phyloP scores from a whole-genome alignment of 2,329 filamentous ascomycete genomes.

The Ophiocordyceps camponoti-rufipedis region DNA sequence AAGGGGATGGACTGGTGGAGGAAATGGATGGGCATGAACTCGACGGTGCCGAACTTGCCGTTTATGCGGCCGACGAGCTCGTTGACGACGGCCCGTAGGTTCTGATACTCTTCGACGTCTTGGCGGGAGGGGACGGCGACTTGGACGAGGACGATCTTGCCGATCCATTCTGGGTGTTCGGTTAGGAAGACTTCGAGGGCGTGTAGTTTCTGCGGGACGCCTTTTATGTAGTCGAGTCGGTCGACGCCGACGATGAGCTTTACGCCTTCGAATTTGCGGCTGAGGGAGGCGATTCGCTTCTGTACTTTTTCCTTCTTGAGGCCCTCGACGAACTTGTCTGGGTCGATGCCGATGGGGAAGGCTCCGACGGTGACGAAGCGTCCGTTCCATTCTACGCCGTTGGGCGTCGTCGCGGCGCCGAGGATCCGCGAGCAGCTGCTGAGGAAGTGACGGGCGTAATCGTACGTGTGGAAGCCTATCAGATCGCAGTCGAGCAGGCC shows the following conservation, averaged over 20 bases:
- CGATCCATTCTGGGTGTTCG: conserved; percentile 95
- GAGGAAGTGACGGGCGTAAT: conserved; percentile 95
- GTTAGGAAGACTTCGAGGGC: conserved; percentile 92
- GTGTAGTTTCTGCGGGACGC: conserved; percentile 92
- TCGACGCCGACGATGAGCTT: conserved; percentile 96
- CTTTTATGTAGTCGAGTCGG: conserved; percentile 96
- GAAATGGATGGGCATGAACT: conserved; percentile 98
- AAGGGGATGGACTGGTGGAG: conserved; percentile 92
- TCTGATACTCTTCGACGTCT: conserved; percentile 96
- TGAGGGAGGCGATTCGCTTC: conserved; percentile 67
- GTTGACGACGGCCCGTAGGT: conserved; percentile 85
- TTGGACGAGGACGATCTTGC: conserved; percentile 89
- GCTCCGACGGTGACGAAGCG: conserved; percentile 83
- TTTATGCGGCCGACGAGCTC: conserved; percentile 95
- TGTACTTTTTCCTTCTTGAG: conserved; percentile 73
- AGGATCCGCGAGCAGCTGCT: conserved; percentile 92
- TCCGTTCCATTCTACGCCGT: conserved; percentile 79
- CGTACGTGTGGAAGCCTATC: conserved; percentile 96
- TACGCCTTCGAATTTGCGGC: conserved; percentile 84
- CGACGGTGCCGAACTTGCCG: conserved; percentile 87
- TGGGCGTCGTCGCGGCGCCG: conserved; percentile 64
- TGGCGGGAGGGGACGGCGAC: conserved; percentile 88
- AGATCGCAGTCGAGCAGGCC: conserved; percentile 87
- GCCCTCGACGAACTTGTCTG: conserved; percentile 86
- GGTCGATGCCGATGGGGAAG: conserved; percentile 95